Percentiles rank a stretch among this genome's conserved stretches.
Evolutionary conservation across 192 early-diverging fungal species (phyloP).

Genomic region (Entomortierella beljakovae): DNA sequence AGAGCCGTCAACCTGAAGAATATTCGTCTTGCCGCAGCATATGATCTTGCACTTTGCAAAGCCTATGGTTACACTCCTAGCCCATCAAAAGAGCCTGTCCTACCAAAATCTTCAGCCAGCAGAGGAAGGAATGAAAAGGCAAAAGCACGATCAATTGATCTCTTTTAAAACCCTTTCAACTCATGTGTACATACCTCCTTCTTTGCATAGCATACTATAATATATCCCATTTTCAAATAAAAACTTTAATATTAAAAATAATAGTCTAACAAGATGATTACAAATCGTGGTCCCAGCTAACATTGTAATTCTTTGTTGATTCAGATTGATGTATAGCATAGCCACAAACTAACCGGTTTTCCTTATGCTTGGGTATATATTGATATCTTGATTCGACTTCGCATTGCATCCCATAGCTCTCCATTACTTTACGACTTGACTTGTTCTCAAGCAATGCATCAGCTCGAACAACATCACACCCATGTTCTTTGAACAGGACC

Average conservation of each 20-base stretch:
- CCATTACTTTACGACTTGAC: conserved; percentile 19
- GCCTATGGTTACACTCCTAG: background rate
- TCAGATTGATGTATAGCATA: conserved; percentile 25
- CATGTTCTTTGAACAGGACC: conserved; percentile 24
- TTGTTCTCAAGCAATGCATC: conserved; percentile 15
- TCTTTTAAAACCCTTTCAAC: too few relatives aligned
- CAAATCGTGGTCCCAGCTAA: background rate
- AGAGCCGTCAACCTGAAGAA: conserved; percentile 48
- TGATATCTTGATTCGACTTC: conserved; percentile 16
- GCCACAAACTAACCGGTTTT: conserved; percentile 4
- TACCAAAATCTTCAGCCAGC: background rate
- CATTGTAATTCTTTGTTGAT: conserved; percentile 1
- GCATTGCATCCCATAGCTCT: conserved; percentile 13
- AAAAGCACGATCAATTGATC: background rate
- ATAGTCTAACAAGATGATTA: too few relatives aligned
- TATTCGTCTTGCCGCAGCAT: conserved; percentile 28
- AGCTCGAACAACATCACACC: conserved; percentile 27
- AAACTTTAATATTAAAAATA: too few relatives aligned
- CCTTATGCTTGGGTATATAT: conserved; percentile 29
- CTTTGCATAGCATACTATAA: too few relatives aligned
- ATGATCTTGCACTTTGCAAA: conserved; percentile 4
- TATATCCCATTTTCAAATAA: too few relatives aligned
- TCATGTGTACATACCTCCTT: too few relatives aligned
- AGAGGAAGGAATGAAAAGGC: conserved; percentile 9
- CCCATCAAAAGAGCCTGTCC: background rate